Conservation (phyloP, 2,329 filamentous ascomycete genomes). For the Esteya vermicola region DNA sequence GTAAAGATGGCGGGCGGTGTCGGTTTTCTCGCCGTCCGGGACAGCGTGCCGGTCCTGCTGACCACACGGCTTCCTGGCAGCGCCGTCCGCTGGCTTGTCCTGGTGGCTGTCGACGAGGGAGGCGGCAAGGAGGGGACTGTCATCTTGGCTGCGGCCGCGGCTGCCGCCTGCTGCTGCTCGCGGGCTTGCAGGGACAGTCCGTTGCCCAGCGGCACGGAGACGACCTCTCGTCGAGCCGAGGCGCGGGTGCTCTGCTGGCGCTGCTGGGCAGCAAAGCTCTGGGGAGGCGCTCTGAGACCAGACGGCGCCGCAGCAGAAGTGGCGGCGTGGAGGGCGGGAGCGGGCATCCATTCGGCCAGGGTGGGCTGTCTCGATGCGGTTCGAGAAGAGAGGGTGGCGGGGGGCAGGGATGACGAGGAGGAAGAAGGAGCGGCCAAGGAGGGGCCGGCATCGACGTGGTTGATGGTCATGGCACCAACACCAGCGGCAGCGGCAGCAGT, state of each 20-base stretch:
- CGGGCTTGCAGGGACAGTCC: constrained; percentile 10
- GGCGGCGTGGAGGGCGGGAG: constrained; percentile 16
- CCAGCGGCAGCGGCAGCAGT: background rate
- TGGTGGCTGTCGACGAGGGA: background rate
- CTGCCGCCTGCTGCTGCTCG: constrained; percentile 6
- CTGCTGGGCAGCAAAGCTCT: constrained; percentile 55
- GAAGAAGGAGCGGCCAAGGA: no score
- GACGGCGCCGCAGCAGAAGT: constrained; percentile 11
- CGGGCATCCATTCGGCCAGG: constrained; percentile 4
- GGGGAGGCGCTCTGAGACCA: constrained; percentile 38
- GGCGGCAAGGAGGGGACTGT: constrained; percentile 7
- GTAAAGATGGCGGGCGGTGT: background rate
- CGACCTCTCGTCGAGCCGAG: constrained; percentile 8
- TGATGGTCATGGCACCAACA: background rate
- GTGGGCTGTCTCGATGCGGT: constrained; percentile 4
- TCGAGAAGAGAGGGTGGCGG: no score
- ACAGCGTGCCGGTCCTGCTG: no score
- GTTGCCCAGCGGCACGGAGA: constrained; percentile 7
- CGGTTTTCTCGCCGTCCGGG: background rate
- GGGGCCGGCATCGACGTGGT: background rate
- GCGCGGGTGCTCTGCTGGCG: constrained; percentile 39
- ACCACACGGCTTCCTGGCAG: background rate
- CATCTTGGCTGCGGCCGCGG: background rate
- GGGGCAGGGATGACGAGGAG: no score
- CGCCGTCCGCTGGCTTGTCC: background rate